Base-by-base conservation (phyloP, 1,139 yeast genomes). In the Geotrichum cucujoidarum region DNA sequence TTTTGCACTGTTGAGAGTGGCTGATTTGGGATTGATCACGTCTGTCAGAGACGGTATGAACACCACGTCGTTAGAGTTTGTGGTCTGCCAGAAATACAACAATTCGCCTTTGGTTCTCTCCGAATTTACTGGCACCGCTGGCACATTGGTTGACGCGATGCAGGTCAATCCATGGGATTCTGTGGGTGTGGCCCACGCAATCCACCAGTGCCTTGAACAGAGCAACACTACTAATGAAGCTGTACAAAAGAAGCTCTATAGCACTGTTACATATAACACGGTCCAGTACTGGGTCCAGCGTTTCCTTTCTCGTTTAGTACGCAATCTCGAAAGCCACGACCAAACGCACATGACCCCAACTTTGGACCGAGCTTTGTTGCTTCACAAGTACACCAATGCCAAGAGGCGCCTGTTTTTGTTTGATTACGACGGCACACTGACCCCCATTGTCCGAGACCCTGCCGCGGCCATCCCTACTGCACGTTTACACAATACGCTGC, bases 401-500 rank as follows among this genome's bases (percentile, higher is more conserved):
- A 55, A 76, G 25, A 75, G 85, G 60, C 76, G 98, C 53, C 69
- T 92, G 53, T 89, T 92, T 59, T 68, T 92, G 58, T 90, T 94
- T 69, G 99, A 92, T 67, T 92, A 92, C 63, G 99, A 92, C 65
- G 99, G 99, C 25, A 92, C 99, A 0, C 74, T 92, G 58, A 87
- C 97, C 0, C 97, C 97, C 7, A 92, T 92, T 62, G 97, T 92
- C 3, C 77, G 81, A 36, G 97, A 92, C 59, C 99, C 99, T 1
- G 89, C 94, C n/a, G 97, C 98, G 0, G 98, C 98, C 1, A 85
- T 92, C 43, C 99, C 99, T 1, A 81, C 95, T 0, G 80, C 83
- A 8, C 75, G 84, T 56, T 72, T 92, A 45, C 75, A 80, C 53
- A 68, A 72, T 14, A 78, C 84, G 7, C 68, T 94, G 52, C 73